These are phyloP conservation scores for Pseudomonodictys pantanalensis DNA, from an alignment of 495 filamentous ascomycete genomes.

Conservation along the genomic window DNA sequence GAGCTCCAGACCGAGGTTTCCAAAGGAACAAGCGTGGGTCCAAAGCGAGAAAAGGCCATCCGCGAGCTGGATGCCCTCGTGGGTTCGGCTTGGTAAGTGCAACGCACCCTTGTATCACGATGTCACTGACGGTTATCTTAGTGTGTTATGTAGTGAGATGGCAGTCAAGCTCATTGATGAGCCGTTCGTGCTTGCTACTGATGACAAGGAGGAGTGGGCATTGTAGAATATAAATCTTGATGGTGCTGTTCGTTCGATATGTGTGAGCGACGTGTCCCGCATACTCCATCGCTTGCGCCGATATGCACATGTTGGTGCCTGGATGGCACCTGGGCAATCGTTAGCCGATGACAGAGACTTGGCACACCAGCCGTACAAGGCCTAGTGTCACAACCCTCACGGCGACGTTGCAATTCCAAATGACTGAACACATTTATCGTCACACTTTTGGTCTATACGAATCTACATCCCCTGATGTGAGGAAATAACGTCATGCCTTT, in stretches of 20 bases:
- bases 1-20: slow-evolving; percentile 80
- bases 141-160: slow-evolving; percentile 88
- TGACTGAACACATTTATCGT: no score
- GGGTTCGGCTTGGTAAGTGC: slow-evolving; percentile 71
- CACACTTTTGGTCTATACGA: no score
- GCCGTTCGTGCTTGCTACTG: slow-evolving; percentile 72
- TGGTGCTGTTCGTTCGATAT: neutral
- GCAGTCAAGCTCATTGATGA: slow-evolving; percentile 91
- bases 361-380: no score
- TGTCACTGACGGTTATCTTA: slow-evolving; percentile 32
- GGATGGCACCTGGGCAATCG: no score
- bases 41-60: slow-evolving; percentile 74
- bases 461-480: no score
- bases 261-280: neutral
- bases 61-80: slow-evolving; percentile 86
- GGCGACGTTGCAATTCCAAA: no score
- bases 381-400: no score
- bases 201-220: slow-evolving; percentile 79
- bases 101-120: slow-evolving; percentile 1
- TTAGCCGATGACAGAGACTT: no score
- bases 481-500: no score
- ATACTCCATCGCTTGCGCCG: neutral
- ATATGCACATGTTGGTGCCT: neutral
- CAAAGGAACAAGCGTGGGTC: slow-evolving; percentile 62
- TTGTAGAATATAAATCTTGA: slow-evolving; percentile 47